Percentiles rank a stretch among this genome's conserved stretches.
Conservation (phyloP, 2,329 filamentous ascomycete genomes). For the Westerdykella sp. region DNA sequence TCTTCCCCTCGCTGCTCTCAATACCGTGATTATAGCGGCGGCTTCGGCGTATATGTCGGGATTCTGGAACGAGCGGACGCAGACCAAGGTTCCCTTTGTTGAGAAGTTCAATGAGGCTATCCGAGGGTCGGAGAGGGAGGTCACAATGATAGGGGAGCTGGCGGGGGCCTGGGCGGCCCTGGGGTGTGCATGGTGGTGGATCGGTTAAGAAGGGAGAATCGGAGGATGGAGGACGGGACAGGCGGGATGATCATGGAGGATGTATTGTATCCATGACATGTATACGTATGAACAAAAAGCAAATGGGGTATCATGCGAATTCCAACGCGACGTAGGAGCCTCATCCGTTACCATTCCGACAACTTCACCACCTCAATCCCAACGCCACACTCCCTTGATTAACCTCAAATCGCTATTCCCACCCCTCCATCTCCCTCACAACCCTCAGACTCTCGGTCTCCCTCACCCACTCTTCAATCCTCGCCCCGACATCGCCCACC, state of each 20-base stretch:
- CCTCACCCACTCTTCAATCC: slow-evolving; percentile 64
- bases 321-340: too few relatives aligned
- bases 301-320: too few relatives aligned
- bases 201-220: too few relatives aligned
- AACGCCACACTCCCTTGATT: too few relatives aligned
- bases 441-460: slow-evolving; percentile 46
- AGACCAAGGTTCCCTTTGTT: slow-evolving; percentile 31
- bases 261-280: too few relatives aligned
- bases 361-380: too few relatives aligned
- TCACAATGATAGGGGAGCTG: slow-evolving; percentile 17
- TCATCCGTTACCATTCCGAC: too few relatives aligned
- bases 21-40: slow-evolving; percentile 9
- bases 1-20: slow-evolving; percentile 9
- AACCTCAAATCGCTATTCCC: too few relatives aligned
- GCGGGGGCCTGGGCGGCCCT: slow-evolving; percentile 15
- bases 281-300: too few relatives aligned
- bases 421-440: slow-evolving; percentile 21
- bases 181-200: slow-evolving; percentile 11
- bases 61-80: slow-evolving; percentile 31
- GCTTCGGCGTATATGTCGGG: slow-evolving; percentile 23
- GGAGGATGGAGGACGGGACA: too few relatives aligned
- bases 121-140: slow-evolving; percentile 24
- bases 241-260: too few relatives aligned
- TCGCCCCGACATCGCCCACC: slow-evolving; percentile 66
- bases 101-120: slow-evolving; percentile 35